Evolutionary conservation across 2,329 filamentous ascomycete genomes (phyloP), one percentile per base, ranked within the genome.

Genomic region (Daldinia eschscholtzii): DNA sequence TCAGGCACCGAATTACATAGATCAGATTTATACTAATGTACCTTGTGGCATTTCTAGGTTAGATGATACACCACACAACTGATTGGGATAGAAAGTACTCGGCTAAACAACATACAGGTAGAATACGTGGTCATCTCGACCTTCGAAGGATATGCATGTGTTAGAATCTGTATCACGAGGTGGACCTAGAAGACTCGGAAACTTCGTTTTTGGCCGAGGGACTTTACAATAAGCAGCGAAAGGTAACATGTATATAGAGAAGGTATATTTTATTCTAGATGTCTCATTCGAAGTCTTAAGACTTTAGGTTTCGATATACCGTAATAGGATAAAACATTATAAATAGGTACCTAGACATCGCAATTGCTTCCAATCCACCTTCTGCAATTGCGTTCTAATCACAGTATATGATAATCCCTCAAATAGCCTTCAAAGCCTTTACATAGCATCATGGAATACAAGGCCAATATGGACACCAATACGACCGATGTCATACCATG

Each of bases 181-280:
- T 6, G 42, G 13, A 2, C 4, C 42, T 15, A 46, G 42, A 46
- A 46, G 42, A 46, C 9, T 12, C 13, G 4, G 9, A 46, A 46
- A 48, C 23, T 13, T 28, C 12, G 23, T 28, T 48, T 13, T 26
- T 48, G 12, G 10, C 1, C 13, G 13, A 6, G 44, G 5, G 13
- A n/a, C 20, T 28, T 5, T 39, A 39, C 12, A 28, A 28, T 28
- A 48, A 28, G 23, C 23, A 15, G 23, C 44, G 6, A 10, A 28
- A 28, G 15, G 13, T 12, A 28, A 12, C 12, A 13, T 12, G 1
- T 48, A 48, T 20, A 48, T 48, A 15, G 12, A 26, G 12, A 4
- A 28, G 20, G 20, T 48, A 48, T 15, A 6, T 48, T 48, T 48
- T 48, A 13, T 48, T 48, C 44, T 28, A 48, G 44, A 26, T 48